Evolutionary conservation across 208 protist species (phyloP).

Genomic region (Acanthamoeba healyi): DNA sequence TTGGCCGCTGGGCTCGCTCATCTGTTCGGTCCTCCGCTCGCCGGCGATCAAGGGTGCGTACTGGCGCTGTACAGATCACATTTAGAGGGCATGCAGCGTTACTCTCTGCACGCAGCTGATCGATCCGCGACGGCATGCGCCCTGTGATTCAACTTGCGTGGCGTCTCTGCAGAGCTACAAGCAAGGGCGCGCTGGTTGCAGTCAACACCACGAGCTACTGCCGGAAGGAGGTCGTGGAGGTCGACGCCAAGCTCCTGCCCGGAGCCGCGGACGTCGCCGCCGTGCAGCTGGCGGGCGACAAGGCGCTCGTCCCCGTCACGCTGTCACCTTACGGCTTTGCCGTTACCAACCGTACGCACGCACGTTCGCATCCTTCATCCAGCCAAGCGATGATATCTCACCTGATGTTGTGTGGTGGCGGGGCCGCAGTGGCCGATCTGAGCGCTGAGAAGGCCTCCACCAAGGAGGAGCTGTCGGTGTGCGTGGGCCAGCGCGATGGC

Average conservation of each 20-base stretch:
- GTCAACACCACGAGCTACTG: slow-evolving; percentile 52
- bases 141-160: no score
- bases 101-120: no score
- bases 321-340: slow-evolving; percentile 37
- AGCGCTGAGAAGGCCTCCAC: neutral
- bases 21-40: neutral
- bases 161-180: neutral
- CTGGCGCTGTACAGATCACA: no score
- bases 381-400: no score
- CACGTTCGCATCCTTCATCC: neutral
- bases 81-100: no score
- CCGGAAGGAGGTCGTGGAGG: neutral
- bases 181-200: neutral
- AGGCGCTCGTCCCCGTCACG: neutral
- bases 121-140: no score
- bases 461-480: neutral
- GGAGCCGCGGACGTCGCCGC: neutral
- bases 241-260: neutral
- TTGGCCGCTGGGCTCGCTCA: neutral
- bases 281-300: neutral
- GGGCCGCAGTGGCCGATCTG: neutral
- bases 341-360: neutral
- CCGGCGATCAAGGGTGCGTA: neutral
- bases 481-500: slow-evolving; percentile 9
- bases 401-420: no score